Evolutionary conservation across 2,329 filamentous ascomycete genomes (phyloP), one percentile per base, ranked within the genome.

Genomic region (Cercospora sesami): DNA sequence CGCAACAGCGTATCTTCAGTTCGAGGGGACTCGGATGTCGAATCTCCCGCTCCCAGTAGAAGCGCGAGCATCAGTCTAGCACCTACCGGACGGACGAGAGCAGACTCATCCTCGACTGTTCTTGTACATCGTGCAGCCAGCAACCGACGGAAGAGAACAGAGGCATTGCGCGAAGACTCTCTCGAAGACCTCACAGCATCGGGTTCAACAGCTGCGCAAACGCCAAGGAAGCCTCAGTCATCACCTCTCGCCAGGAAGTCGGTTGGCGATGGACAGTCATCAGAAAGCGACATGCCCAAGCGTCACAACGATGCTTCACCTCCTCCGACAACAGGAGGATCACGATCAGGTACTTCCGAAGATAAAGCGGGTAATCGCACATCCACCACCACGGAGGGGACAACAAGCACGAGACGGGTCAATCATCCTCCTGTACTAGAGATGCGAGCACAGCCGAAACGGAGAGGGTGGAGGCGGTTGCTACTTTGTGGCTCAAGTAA

Each of bases 81-180:
- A 42, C 51, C 48, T 7, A 64, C 68, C 7, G 73, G 72, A 12
- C 69, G 76, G 16, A 55, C 70, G 1, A 67, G 76, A 4, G 75
- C 73, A n/a, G 76, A 78, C 51, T 77, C 75, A 2, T 72, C 72
- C 6, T 71, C 71, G 12, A 78, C 76, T 1, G 76, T 78, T 5
- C 69, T 78, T 28, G 75, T 78, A 10, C 76, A 78, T 65, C 74
- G 75, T n/a, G 76, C 76, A 9, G 74, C 76, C 8, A 76, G 74
- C 68, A 77, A 77, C 58, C 69, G 75, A 2, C 69, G 73, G 18
- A 74, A 72, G 66, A 74, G 76, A 58, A 74, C 73, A 33, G 65
- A 71, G 10, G 69, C 71, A 28, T 45, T 72, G 14, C 66, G 65
- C 30, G 70, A 72, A 48, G 64, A 62, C 9, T 72, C 70, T 18